phyloP scores from a whole-genome alignment of 805 yeast species.

The Lipomyces sp. region DNA sequence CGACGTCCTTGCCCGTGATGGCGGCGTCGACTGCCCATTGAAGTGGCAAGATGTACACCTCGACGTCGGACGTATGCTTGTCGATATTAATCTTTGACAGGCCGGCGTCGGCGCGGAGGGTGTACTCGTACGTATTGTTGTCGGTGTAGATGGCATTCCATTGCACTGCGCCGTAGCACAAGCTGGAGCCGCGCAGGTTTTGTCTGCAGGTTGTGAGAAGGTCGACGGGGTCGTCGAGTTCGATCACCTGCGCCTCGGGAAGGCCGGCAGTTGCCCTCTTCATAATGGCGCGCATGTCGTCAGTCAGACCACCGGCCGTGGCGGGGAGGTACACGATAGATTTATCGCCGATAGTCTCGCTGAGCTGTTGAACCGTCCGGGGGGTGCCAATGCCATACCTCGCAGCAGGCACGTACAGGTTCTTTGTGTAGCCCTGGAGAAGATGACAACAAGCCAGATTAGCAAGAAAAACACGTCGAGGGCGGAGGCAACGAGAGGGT shows the following conservation, averaged over 20 bases:
- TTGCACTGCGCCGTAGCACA: constrained; percentile 37
- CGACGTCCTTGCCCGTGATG: constrained; percentile 9
- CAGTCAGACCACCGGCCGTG: constrained; percentile 17
- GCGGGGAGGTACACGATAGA: constrained; percentile 32
- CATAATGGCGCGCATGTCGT: constrained; percentile 34
- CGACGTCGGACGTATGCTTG: constrained; percentile 32
- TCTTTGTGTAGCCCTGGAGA: constrained; percentile 14
- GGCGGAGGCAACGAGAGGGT: not conserved
- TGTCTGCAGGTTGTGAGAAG: constrained; percentile 33
- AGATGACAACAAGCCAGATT: not conserved
- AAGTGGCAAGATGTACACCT: constrained; percentile 35
- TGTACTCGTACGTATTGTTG: constrained; percentile 36
- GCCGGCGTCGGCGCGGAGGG: constrained; percentile 38
- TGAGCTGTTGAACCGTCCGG: constrained; percentile 27
- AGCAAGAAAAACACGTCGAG: too few relatives aligned
- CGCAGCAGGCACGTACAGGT: constrained; percentile 26
- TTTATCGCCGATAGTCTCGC: constrained; percentile 31
- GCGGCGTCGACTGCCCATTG: constrained; percentile 38
- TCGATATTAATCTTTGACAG: constrained; percentile 30
- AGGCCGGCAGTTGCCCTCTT: constrained; percentile 34
- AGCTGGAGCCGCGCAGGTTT: constrained; percentile 35
- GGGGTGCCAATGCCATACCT: constrained; percentile 37
- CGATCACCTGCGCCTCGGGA: constrained; percentile 32
- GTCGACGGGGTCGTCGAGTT: constrained; percentile 30
- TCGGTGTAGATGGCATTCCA: constrained; percentile 36